Percentiles rank a stretch among this genome's conserved stretches.
Evolutionary conservation across 2,329 filamentous ascomycete species (phyloP).

Genomic region (Trichophyton benhamiae): DNA sequence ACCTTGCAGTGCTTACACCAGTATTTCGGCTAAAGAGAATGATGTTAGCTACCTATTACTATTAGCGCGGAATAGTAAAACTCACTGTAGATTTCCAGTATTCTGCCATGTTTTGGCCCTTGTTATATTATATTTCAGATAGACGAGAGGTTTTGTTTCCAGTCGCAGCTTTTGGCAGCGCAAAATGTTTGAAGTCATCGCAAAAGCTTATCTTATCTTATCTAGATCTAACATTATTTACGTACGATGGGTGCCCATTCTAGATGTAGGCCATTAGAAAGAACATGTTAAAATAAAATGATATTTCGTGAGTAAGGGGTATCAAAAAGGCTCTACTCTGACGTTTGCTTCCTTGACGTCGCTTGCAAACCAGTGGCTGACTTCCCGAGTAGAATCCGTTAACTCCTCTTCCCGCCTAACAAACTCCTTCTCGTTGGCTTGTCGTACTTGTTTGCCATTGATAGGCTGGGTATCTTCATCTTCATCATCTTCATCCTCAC

Average conservation of each 20-base stretch:
- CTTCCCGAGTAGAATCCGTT: conserved; percentile 62
- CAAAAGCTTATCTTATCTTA: conserved; percentile 1
- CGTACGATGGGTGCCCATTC: not conserved
- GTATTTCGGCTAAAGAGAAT: conserved; percentile 54
- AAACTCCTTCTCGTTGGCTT: conserved; percentile 44
- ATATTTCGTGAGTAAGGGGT: not conserved
- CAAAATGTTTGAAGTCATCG: not conserved
- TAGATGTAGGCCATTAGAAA: not conserved
- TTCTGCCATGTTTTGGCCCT: conserved; percentile 60
- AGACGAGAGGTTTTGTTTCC: not conserved
- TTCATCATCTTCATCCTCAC: conserved; percentile 38
- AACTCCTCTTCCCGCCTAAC: conserved; percentile 70
- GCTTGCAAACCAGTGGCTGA: conserved; percentile 60
- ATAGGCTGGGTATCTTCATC: conserved; percentile 16
- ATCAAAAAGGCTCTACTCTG: conserved; percentile 46
- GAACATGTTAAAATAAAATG: too few species aligned
- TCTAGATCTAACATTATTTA: not conserved
- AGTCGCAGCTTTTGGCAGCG: not conserved
- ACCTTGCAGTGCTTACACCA: conserved; percentile 96
- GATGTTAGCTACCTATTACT: not conserved
- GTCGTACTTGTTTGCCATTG: conserved; percentile 10
- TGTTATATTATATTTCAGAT: not conserved
- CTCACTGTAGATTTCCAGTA: conserved; percentile 90
- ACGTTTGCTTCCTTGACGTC: conserved; percentile 60
- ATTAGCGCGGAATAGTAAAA: not conserved